Evolutionary conservation across 495 filamentous ascomycete genomes (phyloP).

Genomic region (Lasiosphaeriaceae sp.): DNA sequence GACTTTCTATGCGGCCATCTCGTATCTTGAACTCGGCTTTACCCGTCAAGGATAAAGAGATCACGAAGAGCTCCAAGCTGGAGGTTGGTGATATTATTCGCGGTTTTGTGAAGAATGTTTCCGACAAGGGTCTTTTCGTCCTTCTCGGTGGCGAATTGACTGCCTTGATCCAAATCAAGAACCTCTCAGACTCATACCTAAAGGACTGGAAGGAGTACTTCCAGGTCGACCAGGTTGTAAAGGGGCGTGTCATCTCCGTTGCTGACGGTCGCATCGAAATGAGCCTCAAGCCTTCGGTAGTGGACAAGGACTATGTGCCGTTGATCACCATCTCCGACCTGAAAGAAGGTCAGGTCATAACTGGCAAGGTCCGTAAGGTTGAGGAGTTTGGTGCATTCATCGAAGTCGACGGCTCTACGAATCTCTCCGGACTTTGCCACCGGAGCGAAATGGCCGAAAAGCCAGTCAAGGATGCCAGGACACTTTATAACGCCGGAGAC

Average conservation of each 20-base stretch:
- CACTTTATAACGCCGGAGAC: conserved; percentile 84
- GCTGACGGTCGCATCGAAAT: conserved; percentile 76
- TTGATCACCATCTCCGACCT: conserved; percentile 67
- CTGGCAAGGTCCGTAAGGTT: conserved; percentile 85
- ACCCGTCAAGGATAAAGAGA: conserved; percentile 75
- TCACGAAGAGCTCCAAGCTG: conserved; percentile 63
- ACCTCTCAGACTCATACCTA: conserved; percentile 84
- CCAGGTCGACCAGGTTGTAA: conserved; percentile 81
- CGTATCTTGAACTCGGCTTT: conserved; percentile 82
- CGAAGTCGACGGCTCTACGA: conserved; percentile 74
- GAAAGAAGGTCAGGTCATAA: conserved; percentile 72
- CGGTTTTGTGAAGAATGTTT: conserved; percentile 83
- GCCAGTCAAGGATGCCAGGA: conserved; percentile 69
- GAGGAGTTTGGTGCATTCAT: conserved; percentile 95
- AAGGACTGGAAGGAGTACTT: conserved; percentile 96
- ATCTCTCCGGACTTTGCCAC: conserved; percentile 91
- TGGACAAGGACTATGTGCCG: conserved; percentile 74
- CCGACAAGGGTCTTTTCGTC: conserved; percentile 83
- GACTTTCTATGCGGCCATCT: conserved; percentile 79
- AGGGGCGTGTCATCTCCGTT: conserved; percentile 71
- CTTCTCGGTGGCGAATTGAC: conserved; percentile 72
- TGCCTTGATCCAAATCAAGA: conserved; percentile 75
- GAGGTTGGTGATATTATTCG: conserved; percentile 76
- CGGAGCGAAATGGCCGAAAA: conserved; percentile 84
- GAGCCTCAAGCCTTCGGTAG: conserved; percentile 76